phyloP scores from a whole-genome alignment of 345 rosid species.

The Garcia nutans region DNA sequence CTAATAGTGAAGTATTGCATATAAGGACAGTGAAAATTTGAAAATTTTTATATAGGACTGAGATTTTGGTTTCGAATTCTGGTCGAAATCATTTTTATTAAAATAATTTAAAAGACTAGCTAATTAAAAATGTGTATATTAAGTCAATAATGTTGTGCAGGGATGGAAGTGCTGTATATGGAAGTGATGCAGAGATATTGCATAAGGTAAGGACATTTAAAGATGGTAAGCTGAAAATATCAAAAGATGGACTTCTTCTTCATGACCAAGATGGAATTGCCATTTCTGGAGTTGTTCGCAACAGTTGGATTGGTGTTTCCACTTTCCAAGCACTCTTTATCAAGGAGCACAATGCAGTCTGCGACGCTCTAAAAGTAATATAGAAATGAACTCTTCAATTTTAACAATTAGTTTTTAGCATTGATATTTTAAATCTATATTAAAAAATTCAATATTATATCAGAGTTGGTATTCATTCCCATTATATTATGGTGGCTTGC shows the following conservation, averaged over 20 bases:
- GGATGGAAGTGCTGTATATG: slow-evolving; percentile 62
- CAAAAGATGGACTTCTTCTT: slow-evolving; percentile 43
- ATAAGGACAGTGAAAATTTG: too few species aligned
- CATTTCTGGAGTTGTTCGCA: slow-evolving; percentile 48
- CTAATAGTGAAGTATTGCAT: too few species aligned
- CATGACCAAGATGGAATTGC: slow-evolving; percentile 42
- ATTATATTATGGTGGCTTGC: too few species aligned
- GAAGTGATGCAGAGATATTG: slow-evolving; percentile 36
- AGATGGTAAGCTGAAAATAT: slow-evolving; percentile 56
- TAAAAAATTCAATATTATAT: too few species aligned
- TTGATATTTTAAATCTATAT: too few species aligned
- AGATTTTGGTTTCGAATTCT: not conserved
- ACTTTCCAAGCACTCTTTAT: slow-evolving; percentile 50
- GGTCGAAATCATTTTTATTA: too few species aligned
- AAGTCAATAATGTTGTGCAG: slow-evolving; percentile 17
- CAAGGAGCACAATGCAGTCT: slow-evolving; percentile 53
- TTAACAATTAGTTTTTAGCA: too few species aligned
- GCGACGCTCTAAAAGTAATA: slow-evolving; percentile 49
- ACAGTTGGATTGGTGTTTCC: slow-evolving; percentile 59
- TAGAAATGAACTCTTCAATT: too few species aligned
- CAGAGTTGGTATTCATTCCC: too few species aligned
- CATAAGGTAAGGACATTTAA: slow-evolving; percentile 43
- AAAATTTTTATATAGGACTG: too few species aligned
- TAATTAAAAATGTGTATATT: not conserved
- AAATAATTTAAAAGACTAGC: too few species aligned